Percentiles rank a stretch among this genome's conserved stretches.
Evolutionary conservation across 2,329 filamentous ascomycete species (phyloP).

Genomic region (Arthroderma sp.): DNA sequence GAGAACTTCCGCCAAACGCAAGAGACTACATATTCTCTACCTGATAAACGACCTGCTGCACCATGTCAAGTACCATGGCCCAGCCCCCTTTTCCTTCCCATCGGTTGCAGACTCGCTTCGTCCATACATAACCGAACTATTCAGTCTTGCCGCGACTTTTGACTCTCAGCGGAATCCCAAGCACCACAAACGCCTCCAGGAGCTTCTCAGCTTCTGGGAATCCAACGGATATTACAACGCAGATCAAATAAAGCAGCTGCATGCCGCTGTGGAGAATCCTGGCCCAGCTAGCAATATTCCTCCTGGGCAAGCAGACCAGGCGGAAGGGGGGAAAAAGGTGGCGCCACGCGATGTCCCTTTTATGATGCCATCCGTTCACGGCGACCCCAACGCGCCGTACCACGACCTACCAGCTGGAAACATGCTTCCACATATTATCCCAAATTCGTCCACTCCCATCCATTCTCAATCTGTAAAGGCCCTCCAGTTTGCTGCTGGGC

Average conservation of each 20-base stretch:
- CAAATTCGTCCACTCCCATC: constrained; percentile 63
- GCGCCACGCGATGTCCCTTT: constrained; percentile 42
- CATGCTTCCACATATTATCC: constrained; percentile 64
- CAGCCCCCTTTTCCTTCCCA: constrained; percentile 25
- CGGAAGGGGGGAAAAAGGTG: constrained; percentile 33
- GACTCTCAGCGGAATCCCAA: constrained; percentile 49
- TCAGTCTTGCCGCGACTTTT: constrained; percentile 40
- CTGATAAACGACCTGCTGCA: constrained; percentile 67
- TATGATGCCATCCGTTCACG: constrained; percentile 62
- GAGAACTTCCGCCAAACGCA: constrained; percentile 46
- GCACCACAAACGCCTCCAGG: constrained; percentile 50
- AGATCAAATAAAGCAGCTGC: constrained; percentile 45
- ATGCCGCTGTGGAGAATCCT: constrained; percentile 39
- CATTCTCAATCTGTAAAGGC: constrained; percentile 57
- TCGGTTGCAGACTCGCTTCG: constrained; percentile 45
- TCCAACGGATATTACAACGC: constrained; percentile 48
- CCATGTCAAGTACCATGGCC: constrained; percentile 45
- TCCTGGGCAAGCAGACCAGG: constrained; percentile 15
- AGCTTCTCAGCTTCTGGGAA: constrained; percentile 59
- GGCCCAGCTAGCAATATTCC: constrained; percentile 19
- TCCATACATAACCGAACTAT: constrained; percentile 49
- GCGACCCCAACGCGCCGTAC: constrained; percentile 59
- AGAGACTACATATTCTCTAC: constrained; percentile 63
- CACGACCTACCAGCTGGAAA: constrained; percentile 73
- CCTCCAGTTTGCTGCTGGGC: constrained; percentile 54